Conservation (phyloP, 2,329 filamentous ascomycete species). For the Colletotrichum tamarilloi region DNA sequence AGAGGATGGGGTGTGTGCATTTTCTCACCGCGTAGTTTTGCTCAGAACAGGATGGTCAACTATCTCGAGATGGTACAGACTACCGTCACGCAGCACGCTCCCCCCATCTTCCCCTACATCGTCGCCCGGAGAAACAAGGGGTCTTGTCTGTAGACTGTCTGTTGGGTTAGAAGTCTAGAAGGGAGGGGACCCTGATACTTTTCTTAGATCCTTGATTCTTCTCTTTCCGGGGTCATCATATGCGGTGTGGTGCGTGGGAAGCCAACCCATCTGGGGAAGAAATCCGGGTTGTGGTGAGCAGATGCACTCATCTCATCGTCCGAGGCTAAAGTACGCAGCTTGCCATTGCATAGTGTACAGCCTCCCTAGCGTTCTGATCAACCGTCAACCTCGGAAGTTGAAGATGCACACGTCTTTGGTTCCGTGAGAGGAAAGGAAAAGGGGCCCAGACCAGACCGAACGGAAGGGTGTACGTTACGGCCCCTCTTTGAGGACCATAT, state of each 20-base stretch:
- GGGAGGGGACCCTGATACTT: constrained; percentile 8
- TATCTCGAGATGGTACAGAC: background rate
- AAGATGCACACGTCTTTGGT: background rate
- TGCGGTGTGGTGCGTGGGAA: background rate
- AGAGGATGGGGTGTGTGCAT: constrained; percentile 23
- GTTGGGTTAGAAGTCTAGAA: background rate
- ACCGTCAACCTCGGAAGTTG: background rate
- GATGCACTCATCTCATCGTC: background rate
- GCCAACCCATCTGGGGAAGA: background rate
- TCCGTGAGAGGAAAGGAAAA: background rate
- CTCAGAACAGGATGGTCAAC: background rate
- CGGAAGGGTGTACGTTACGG: background rate
- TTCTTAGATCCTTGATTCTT: background rate
- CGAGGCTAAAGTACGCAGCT: background rate
- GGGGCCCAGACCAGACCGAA: background rate
- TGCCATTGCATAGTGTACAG: background rate
- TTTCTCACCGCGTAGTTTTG: background rate
- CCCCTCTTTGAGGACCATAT: background rate
- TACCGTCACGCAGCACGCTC: background rate
- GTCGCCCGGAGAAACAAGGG: background rate
- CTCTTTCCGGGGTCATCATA: background rate
- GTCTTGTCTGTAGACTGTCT: background rate
- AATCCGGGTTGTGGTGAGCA: background rate
- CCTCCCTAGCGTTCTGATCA: background rate
- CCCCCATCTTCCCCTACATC: background rate